Base-by-base conservation (phyloP, 176 grass and related monocot genomes). In the Guadua angustifolia region DNA sequence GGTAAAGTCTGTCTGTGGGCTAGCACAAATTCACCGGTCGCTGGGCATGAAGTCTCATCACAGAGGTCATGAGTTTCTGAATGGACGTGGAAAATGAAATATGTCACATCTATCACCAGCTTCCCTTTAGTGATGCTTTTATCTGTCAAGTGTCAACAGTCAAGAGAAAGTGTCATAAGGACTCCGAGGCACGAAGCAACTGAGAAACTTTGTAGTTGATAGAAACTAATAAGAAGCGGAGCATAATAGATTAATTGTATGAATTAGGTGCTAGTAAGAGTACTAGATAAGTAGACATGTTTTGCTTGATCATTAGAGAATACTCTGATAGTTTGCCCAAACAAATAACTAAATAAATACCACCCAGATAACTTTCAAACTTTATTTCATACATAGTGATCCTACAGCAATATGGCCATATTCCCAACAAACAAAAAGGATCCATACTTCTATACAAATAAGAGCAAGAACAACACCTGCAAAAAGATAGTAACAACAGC, bases 41-140 rank as follows among this genome's bases (percentile, higher is more conserved):
- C 84, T 75, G 92, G 92, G 62, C 92, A 98, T 12, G 85, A 60
- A 61, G 85, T 90, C 81, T 84, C 88, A 6, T 86, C 73, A 42
- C 95, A 98, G 22, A 98, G 66, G 87, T 93, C 81, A 21, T 98
- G 88, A 77, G 87, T 92, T 71, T 98, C 93, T 43, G 88, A 51
- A 25, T 93, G 79, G 77, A 93, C 85, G 33, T 91, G 84, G 84
- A 93, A 80, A 45, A 91, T 64, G 72, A 91, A 95, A 69, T 95
- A 94, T 9, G 55, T 84, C 11, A 97, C 92, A 82, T 94, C 88
- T 80, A 95, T 63, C 43, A 85, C 82, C 74, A 98, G 77, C 62
- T 88, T 90, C 60, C 95, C 92, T 32, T 78, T 60, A 25, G 68
- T 55, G 52, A 94, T 76, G 51, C 12, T 84, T 83, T 86, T 64